Base-by-base conservation (phyloP, 1,284 basidiomycete species). In the Kalmanozyma brasiliensis region DNA sequence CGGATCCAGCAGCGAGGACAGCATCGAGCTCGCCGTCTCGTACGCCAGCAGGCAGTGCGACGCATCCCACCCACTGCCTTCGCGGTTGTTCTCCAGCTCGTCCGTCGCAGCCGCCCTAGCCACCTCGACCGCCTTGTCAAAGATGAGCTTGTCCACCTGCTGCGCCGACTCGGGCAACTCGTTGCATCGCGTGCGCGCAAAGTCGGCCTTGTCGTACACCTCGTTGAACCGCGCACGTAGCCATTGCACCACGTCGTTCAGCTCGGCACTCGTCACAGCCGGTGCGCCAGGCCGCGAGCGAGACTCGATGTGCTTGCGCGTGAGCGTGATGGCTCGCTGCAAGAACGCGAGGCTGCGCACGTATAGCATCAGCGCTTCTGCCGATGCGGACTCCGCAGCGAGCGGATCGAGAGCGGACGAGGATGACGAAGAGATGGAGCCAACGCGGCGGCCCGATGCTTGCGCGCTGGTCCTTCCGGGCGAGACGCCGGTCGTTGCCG, bases 291-390 rank as follows among this genome's bases (percentile, higher is more conserved):
- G 72, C 13, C 73, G 71, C 0, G 67, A 63, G n/a, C 74, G 73
- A 32, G 78, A 75, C 9, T 76, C 73, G 26, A 84, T 79, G 83
- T 85, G 85, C 65, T 83, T 85, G 45, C 74, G 68, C 64, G 67
- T 71, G 9, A 56, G 58, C 23, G 68, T 84, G 79, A 95, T 93
- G 10, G 93, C 95, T 81, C 90, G 91, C 83, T 94, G 91, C 56
- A 94, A 88, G 82, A 98, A 97, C 0, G 89, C 88, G 86, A 98
- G 90, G 37, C 95, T 87, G 67, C 94, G 90, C 85, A 97, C 90
- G 84, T 97, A 98, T 49, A 98, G 86, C 36, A 94, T 90, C 34
- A 96, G 89, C 51, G 84, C 94, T 87, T 84, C 93, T 85, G 85
- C 90, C 85, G 82, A 81, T 6, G 83, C 74, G 6, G 81, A 66